These are phyloP conservation scores for Alternaria longipes DNA, from an alignment of 2,329 filamentous ascomycete genomes.

Conservation along the genomic window DNA sequence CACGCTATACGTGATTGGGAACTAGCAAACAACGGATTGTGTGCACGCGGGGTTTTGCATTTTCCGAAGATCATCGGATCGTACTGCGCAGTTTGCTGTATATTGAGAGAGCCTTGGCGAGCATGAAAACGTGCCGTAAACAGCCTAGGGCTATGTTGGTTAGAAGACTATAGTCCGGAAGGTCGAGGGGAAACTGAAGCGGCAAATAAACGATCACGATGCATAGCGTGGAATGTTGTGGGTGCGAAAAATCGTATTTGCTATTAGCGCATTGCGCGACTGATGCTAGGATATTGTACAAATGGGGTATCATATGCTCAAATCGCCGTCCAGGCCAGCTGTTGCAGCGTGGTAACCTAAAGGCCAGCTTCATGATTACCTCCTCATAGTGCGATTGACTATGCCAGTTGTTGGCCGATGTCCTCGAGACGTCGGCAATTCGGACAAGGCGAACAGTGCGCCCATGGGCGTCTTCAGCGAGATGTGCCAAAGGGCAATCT, in stretches of 20 bases:
- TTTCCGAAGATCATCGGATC: conserved; percentile 20
- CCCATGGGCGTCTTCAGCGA: neutral
- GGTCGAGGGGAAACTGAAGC: neutral
- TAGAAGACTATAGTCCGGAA: neutral
- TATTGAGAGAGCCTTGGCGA: neutral
- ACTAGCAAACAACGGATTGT: neutral
- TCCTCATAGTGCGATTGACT: neutral
- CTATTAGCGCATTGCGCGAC: neutral
- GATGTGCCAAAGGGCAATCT: neutral
- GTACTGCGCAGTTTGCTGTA: neutral
- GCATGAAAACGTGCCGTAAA: neutral
- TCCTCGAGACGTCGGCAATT: neutral
- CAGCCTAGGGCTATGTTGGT: neutral
- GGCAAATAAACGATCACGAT: neutral
- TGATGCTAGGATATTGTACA: conserved; percentile 9
- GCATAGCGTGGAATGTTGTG: neutral
- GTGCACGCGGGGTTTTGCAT: neutral
- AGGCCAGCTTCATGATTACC: conserved; percentile 16
- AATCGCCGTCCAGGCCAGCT: conserved; percentile 13
- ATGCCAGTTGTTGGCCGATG: neutral
- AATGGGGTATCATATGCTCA: conserved; percentile 16
- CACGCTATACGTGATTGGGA: neutral
- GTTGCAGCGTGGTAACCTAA: conserved; percentile 5
- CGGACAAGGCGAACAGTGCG: conserved; percentile 3
- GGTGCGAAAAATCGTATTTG: neutral